Evolutionary conservation across 164 flowering plant species (phyloP).

Genomic region (Nymphaea colorata): DNA sequence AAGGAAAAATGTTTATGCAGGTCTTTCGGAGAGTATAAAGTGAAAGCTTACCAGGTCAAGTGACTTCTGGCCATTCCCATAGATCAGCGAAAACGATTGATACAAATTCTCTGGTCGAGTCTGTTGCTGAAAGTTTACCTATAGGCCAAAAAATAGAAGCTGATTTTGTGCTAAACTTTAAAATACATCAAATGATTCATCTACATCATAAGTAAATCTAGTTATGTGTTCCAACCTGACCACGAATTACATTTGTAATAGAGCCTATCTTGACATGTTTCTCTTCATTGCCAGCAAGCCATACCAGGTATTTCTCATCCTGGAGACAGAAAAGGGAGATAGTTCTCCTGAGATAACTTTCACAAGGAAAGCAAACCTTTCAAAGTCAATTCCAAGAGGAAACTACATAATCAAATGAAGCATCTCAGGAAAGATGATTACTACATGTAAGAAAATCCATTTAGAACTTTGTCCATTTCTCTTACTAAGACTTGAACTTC

Average conservation of each 20-base stretch:
- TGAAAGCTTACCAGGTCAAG: constrained; percentile 40
- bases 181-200: background rate
- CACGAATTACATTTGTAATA: constrained; percentile 31
- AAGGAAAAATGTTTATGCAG: no score
- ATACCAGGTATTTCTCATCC: constrained; percentile 56
- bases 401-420: no score
- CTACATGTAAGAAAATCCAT: no score
- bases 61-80: constrained; percentile 32
- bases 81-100: constrained; percentile 47
- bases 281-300: constrained; percentile 57
- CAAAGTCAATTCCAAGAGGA: no score
- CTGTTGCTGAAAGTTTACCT: constrained; percentile 38
- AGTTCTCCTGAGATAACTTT: background rate
- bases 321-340: constrained; percentile 15
- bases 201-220: background rate
- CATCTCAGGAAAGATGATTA: no score
- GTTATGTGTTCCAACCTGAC: constrained; percentile 34
- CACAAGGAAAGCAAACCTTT: background rate
- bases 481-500: no score
- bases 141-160: background rate
- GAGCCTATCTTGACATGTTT: constrained; percentile 38
- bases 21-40: background rate
- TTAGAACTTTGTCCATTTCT: no score
- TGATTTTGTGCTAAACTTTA: background rate
- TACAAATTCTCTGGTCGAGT: constrained; percentile 37